These are phyloP conservation scores for Euphorbia pulcherrima DNA, from an alignment of 345 rosid species.

Conservation along the genomic window DNA sequence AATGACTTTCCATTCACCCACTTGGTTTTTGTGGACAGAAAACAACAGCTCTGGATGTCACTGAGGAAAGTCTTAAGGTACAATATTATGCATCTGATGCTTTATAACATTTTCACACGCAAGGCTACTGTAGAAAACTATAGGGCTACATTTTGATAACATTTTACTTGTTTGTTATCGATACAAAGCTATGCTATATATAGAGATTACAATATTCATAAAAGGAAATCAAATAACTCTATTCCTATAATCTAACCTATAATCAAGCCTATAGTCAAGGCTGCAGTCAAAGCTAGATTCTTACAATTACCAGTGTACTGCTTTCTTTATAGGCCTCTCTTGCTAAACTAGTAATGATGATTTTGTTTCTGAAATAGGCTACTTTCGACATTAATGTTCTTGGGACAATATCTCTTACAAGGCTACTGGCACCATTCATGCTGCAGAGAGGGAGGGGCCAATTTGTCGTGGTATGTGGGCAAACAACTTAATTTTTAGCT, in stretches of 20 bases:
- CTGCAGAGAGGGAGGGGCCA: slow-evolving; percentile 77
- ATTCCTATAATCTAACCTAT: no score
- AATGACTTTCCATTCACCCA: neutral
- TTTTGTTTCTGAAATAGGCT: slow-evolving; percentile 45
- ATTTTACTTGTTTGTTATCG: no score
- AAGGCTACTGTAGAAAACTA: no score
- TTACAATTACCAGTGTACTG: neutral
- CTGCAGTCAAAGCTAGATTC: no score
- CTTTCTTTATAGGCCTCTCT: slow-evolving; percentile 1
- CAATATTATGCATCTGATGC: neutral
- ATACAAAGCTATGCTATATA: no score
- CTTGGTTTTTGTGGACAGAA: slow-evolving; percentile 47
- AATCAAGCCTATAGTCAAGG: no score
- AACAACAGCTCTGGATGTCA: slow-evolving; percentile 64
- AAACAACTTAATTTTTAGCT: neutral
- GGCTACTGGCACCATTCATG: slow-evolving; percentile 73
- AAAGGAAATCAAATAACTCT: no score
- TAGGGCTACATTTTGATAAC: no score
- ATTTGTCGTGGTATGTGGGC: slow-evolving; percentile 88
- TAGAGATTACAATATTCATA: no score
- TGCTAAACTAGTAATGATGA: slow-evolving; percentile 1
- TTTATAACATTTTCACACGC: neutral
- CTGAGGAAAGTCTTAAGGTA: slow-evolving; percentile 79
- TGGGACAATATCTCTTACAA: slow-evolving; percentile 84
- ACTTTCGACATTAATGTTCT: slow-evolving; percentile 76